Evolutionary conservation across 108 stramenopile species (phyloP).

Genomic region (Mediolabrus comicus): DNA sequence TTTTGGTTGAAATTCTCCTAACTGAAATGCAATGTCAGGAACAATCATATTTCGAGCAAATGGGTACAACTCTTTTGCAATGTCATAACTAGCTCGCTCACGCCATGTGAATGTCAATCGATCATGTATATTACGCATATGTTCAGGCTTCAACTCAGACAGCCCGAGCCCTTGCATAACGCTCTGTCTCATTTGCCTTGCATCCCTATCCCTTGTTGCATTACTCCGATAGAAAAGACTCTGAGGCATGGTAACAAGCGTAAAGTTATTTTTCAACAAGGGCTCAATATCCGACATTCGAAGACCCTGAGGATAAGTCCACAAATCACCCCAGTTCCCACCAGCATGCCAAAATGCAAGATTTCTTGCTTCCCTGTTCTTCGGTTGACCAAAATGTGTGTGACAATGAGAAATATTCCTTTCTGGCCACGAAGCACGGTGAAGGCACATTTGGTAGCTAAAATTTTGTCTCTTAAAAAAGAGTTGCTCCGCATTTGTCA

Average conservation of each 20-base stretch:
- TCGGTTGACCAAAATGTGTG: too few relatives aligned
- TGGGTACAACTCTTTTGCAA: conserved; percentile 31
- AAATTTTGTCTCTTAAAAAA: too few relatives aligned
- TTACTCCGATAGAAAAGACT: conserved; percentile 24
- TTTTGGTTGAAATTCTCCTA: conserved; percentile 31
- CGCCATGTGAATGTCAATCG: conserved; percentile 36
- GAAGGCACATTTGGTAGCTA: too few relatives aligned
- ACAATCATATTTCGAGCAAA: conserved; percentile 32
- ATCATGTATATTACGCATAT: background rate
- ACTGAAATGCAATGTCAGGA: conserved; percentile 51
- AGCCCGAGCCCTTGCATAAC: conserved; percentile 7
- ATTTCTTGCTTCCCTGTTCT: background rate
- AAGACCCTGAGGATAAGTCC: conserved; percentile 21
- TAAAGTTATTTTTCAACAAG: conserved; percentile 27
- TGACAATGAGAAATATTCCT: too few relatives aligned
- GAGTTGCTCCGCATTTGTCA: too few relatives aligned
- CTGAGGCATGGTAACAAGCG: conserved; percentile 36
- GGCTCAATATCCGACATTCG: conserved; percentile 22
- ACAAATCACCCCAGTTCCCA: conserved; percentile 50
- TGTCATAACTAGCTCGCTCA: conserved; percentile 31
- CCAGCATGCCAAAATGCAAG: conserved; percentile 49
- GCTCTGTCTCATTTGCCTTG: conserved; percentile 1
- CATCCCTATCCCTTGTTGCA: conserved; percentile 5
- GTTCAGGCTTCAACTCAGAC: background rate
- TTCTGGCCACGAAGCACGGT: too few relatives aligned